phyloP scores from a whole-genome alignment of 192 early-diverging fungal genomes.

The Cetraspora pellucida region DNA sequence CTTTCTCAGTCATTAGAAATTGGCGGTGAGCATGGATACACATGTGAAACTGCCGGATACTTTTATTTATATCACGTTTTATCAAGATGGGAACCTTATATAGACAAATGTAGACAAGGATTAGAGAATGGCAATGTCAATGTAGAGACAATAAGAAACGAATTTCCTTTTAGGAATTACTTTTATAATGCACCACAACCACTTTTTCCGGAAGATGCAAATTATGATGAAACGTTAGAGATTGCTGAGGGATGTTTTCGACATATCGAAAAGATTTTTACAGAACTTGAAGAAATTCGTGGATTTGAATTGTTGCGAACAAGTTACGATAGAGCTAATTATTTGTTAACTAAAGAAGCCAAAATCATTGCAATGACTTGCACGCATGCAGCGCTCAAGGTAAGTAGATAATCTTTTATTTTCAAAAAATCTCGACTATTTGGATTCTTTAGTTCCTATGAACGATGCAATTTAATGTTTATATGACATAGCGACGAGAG shows the following conservation, averaged over 20 bases:
- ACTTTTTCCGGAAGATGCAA: constrained; percentile 58
- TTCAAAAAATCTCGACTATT: background rate
- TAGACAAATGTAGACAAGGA: constrained; percentile 36
- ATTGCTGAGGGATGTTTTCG: constrained; percentile 79
- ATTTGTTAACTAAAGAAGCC: constrained; percentile 93
- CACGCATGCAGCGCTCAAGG: constrained; percentile 91
- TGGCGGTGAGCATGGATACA: constrained; percentile 83
- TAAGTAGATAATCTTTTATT: constrained; percentile 23
- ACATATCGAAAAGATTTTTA: constrained; percentile 80
- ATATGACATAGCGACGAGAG: constrained; percentile 62
- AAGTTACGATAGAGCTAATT: constrained; percentile 80
- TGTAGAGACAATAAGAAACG: constrained; percentile 43
- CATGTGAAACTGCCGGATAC: constrained; percentile 91
- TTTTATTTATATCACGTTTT: constrained; percentile 82
- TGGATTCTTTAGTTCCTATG: constrained; percentile 1
- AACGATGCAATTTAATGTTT: background rate
- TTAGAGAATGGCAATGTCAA: constrained; percentile 27
- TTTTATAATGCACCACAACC: constrained; percentile 75
- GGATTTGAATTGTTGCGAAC: constrained; percentile 91
- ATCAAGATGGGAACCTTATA: constrained; percentile 75
- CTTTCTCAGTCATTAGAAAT: constrained; percentile 78
- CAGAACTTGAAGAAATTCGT: constrained; percentile 86
- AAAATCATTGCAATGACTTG: constrained; percentile 97
- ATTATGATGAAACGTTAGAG: constrained; percentile 57
- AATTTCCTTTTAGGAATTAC: constrained; percentile 84